Base-by-base conservation (phyloP, 192 early-diverging fungal species). In the Umbelopsis isabellina region DNA sequence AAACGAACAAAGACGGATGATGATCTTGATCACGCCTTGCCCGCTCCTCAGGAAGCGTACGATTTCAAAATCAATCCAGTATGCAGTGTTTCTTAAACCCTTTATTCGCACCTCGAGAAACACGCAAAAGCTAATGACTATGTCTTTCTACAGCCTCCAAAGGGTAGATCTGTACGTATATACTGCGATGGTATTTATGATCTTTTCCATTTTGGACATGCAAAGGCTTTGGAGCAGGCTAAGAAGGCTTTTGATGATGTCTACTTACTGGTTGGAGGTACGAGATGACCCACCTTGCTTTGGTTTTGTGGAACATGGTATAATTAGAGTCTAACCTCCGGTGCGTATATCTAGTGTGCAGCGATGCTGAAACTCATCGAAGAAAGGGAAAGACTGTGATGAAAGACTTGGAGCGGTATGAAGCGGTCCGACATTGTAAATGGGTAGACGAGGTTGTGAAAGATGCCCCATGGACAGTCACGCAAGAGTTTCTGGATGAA, bases 111-210 rank as follows among this genome's bases (percentile, higher is more conserved):
- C 15, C 25, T 35, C 55, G 1, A 30, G 3, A 61, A 35, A 6
- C 33, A 4, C 18, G 16, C 13, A 61, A 4, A 16, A 18, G 10
- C 12, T 35, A 27, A 11, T 15, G 1, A 35, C 55, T 61, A 20
- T 33, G 12, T 33, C 25, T 69, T 64, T 16, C 21, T 27, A 58
- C 61, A 82, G 70, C 84, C 88, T 49, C 90, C 88, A 25, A 79
- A 70, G 13, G 86, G 88, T 73, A 84, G 88, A 10, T 84, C 88
- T 4, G 86, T 91, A 41, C 80, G 92, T 20, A 83, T 93, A 53
- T 93, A 93, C 78, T 89, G 86, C 72, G 92, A 93, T 77, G 92
- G 92, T 30, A 91, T 93, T 71, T 93, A 87, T 74, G 92, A 93
- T 77, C 71, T 93, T 72, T 88, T 92, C 76, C 92, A 93, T 73